A percentile compares a stretch with the other conserved stretches of the same genome.
Conservation (phyloP, 108 stramenopile species). For the Stephanodiscus minutulus region DNA sequence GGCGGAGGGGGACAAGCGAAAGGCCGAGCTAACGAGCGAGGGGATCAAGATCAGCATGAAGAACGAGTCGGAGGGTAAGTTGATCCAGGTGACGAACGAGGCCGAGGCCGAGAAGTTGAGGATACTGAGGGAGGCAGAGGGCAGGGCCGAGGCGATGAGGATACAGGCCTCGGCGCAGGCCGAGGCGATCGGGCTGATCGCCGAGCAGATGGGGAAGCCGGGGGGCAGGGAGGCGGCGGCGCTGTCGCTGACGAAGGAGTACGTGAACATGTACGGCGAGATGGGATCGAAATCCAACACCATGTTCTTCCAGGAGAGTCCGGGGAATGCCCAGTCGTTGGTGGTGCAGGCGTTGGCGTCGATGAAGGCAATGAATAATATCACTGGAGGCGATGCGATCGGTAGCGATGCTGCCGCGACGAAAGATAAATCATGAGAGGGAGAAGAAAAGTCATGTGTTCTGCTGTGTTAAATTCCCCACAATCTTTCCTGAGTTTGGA, state of each 20-base stretch:
- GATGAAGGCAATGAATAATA: constrained; percentile 48
- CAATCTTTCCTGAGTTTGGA: too few species aligned
- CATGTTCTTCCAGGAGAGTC: constrained; percentile 93
- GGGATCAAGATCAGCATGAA: constrained; percentile 93
- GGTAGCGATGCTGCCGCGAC: background rate
- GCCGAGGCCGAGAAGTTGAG: constrained; percentile 87
- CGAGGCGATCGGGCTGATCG: constrained; percentile 75
- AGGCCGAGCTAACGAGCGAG: constrained; percentile 91
- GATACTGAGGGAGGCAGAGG: constrained; percentile 90
- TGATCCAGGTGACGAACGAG: constrained; percentile 92
- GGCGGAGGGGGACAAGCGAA: constrained; percentile 94
- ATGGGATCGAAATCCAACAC: constrained; percentile 96
- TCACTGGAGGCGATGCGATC: background rate
- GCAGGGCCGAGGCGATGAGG: constrained; percentile 86
- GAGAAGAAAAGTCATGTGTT: background rate
- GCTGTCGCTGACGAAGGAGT: constrained; percentile 90
- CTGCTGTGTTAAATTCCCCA: too few species aligned
- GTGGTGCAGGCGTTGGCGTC: constrained; percentile 75
- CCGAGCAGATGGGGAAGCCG: constrained; percentile 61
- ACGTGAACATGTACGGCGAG: constrained; percentile 96
- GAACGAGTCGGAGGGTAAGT: constrained; percentile 96
- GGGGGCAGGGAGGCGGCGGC: constrained; percentile 89
- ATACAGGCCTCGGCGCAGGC: constrained; percentile 90
- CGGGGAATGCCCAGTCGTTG: constrained; percentile 84
- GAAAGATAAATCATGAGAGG: constrained; percentile 1